phyloP scores from a whole-genome alignment of 176 grass and related monocot species.

The Carex myosuroides region DNA sequence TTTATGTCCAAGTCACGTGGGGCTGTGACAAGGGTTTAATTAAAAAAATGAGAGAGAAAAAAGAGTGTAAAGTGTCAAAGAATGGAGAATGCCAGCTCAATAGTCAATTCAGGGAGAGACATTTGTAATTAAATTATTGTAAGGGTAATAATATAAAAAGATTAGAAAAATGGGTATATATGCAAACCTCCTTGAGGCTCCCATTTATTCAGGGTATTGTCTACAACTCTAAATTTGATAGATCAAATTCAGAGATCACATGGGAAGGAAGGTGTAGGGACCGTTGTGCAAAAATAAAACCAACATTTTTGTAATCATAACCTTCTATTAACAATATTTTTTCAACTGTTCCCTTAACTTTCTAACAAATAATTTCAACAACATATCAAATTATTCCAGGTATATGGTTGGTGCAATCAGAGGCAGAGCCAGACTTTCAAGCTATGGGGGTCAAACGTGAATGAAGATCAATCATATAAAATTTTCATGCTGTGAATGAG shows the following conservation, averaged over 20 bases:
- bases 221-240: constrained; percentile 19
- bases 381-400: not conserved
- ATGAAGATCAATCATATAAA: too few relatives aligned
- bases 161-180: not conserved
- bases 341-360: not conserved
- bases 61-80: constrained; percentile 2
- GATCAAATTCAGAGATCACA: constrained; percentile 12
- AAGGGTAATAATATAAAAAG: not conserved
- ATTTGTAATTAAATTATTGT: not conserved
- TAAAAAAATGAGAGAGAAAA: not conserved
- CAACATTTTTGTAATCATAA: not conserved
- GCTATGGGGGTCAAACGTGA: too few relatives aligned
- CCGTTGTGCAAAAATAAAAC: not conserved
- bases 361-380: not conserved
- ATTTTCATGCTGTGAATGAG: too few relatives aligned
- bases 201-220: constrained; percentile 1
- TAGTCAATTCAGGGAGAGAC: not conserved
- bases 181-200: not conserved
- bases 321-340: not conserved
- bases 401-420: not conserved
- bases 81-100: constrained; percentile 17
- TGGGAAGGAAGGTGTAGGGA: not conserved
- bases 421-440: too few relatives aligned
- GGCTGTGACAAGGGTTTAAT: constrained; percentile 11
- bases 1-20: constrained; percentile 24